These are phyloP conservation scores for Elongisporangium prolatum DNA, from an alignment of 352 stramenopile species.

Conservation along the genomic window DNA sequence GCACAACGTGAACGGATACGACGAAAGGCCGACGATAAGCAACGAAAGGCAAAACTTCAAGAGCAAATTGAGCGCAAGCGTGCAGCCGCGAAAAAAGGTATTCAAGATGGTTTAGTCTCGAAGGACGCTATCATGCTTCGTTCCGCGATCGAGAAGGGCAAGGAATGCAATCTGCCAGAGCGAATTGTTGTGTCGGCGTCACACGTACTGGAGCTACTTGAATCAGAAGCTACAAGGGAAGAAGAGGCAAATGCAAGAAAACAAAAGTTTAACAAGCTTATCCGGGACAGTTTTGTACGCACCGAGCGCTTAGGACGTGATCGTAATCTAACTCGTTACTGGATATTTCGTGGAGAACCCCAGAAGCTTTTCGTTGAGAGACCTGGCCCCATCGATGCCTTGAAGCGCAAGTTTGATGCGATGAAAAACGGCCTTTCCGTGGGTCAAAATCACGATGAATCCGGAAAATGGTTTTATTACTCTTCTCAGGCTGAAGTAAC, in stretches of 20 bases:
- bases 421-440: slow-evolving; percentile 4
- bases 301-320: slow-evolving; percentile 73
- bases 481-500: slow-evolving; percentile 55
- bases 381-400: slow-evolving; percentile 29
- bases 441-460: slow-evolving; percentile 1
- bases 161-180: slow-evolving; percentile 57
- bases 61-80: slow-evolving; percentile 69
- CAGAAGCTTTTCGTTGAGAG: slow-evolving; percentile 69
- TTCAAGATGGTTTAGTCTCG: slow-evolving; percentile 54
- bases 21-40: slow-evolving; percentile 43
- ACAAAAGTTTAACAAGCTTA: slow-evolving; percentile 48
- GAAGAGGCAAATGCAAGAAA: slow-evolving; percentile 60
- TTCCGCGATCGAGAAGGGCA: slow-evolving; percentile 62
- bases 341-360: slow-evolving; percentile 66
- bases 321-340: slow-evolving; percentile 52
- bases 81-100: slow-evolving; percentile 50
- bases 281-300: slow-evolving; percentile 68
- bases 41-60: slow-evolving; percentile 57
- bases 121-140: slow-evolving; percentile 56
- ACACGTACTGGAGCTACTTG: slow-evolving; percentile 73
- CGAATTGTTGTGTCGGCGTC: slow-evolving; percentile 65
- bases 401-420: slow-evolving; percentile 44
- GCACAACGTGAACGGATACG: slow-evolving; percentile 56
- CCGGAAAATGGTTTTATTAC: slow-evolving; percentile 56
- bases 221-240: slow-evolving; percentile 60